Percentiles rank a stretch among this genome's conserved stretches.
Conservation (phyloP, 2,329 filamentous ascomycete species). For the Colletotrichum musicola region DNA sequence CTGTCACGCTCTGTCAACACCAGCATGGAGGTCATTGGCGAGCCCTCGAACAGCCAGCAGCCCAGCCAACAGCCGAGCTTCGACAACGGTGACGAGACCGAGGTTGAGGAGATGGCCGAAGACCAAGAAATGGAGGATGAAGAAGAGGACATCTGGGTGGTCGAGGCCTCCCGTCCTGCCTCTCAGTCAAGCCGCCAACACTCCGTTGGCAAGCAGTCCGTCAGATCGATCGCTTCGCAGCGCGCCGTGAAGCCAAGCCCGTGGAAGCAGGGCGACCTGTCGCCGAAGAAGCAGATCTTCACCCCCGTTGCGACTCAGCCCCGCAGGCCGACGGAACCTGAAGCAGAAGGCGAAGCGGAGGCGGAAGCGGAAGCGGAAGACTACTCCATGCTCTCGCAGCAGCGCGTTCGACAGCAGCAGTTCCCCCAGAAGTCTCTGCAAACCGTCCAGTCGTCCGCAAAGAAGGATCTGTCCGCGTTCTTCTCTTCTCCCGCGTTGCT, state of each 20-base stretch:
- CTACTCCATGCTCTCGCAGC: slow-evolving; percentile 58
- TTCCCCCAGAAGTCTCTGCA: slow-evolving; percentile 25
- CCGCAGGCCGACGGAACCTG: neutral
- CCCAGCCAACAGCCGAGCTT: neutral
- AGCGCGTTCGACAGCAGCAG: slow-evolving; percentile 35
- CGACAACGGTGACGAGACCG: slow-evolving; percentile 28
- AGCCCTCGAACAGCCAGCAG: slow-evolving; percentile 22
- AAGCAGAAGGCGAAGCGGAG: slow-evolving; percentile 39
- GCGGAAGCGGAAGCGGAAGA: slow-evolving; percentile 51
- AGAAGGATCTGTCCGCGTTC: slow-evolving; percentile 63
- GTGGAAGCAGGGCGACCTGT: slow-evolving; percentile 50
- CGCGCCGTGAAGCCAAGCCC: slow-evolving; percentile 52
- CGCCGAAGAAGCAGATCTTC: slow-evolving; percentile 42
- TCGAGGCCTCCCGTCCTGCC: slow-evolving; percentile 63
- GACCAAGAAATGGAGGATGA: slow-evolving; percentile 50
- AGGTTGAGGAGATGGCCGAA: slow-evolving; percentile 33
- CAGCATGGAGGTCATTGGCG: slow-evolving; percentile 30
- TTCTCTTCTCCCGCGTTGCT: slow-evolving; percentile 67
- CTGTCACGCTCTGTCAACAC: slow-evolving; percentile 19
- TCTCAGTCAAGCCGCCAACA: slow-evolving; percentile 42
- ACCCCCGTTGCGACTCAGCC: slow-evolving; percentile 22
- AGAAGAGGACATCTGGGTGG: slow-evolving; percentile 67
- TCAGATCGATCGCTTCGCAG: slow-evolving; percentile 36
- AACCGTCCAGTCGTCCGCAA: slow-evolving; percentile 14
- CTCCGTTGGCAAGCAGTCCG: slow-evolving; percentile 46